These are phyloP conservation scores for Epichloe coenophiala DNA, from an alignment of 2,329 filamentous ascomycete species.

Conservation along the genomic window DNA sequence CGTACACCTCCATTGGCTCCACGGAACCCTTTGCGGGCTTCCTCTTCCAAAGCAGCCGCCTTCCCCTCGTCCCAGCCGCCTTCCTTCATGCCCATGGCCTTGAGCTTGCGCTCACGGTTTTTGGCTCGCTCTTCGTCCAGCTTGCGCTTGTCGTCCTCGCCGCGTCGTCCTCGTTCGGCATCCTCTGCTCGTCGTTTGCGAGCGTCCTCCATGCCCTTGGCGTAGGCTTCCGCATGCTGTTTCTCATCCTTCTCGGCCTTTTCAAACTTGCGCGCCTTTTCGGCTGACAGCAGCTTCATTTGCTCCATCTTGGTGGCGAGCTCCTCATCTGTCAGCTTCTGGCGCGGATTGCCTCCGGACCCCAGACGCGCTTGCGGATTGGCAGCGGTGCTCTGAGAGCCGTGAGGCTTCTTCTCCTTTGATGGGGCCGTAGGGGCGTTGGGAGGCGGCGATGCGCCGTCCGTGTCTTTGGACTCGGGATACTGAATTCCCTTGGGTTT, in stretches of 20 bases:
- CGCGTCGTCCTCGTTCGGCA: constrained; percentile 34
- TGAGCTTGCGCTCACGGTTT: constrained; percentile 47
- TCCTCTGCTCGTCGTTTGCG: constrained; percentile 37
- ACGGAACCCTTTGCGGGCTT: constrained; percentile 26
- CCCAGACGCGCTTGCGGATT: constrained; percentile 30
- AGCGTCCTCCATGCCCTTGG: constrained; percentile 42
- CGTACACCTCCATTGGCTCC: constrained; percentile 27
- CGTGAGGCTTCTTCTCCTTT: constrained; percentile 8
- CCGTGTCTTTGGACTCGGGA: neutral
- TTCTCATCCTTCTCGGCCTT: constrained; percentile 43
- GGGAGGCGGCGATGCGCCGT: constrained; percentile 12
- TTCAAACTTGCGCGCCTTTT: constrained; percentile 46
- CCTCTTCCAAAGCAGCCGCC: constrained; percentile 27
- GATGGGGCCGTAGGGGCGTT: constrained; percentile 18
- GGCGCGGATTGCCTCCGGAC: constrained; percentile 45
- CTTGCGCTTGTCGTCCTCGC: constrained; percentile 36
- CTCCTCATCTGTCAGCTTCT: constrained; percentile 46
- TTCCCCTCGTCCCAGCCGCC: constrained; percentile 49
- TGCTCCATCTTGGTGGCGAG: constrained; percentile 46
- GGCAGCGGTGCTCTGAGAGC: constrained; percentile 16
- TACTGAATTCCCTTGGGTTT: neutral
- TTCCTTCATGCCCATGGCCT: constrained; percentile 40
- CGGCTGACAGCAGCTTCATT: constrained; percentile 44
- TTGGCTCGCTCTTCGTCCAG: constrained; percentile 46
- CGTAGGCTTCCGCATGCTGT: constrained; percentile 39